A percentile compares a stretch with the other conserved stretches of the same genome.
phyloP scores from a whole-genome alignment of 805 yeast species.

The Wickerhamiella lipophila region DNA sequence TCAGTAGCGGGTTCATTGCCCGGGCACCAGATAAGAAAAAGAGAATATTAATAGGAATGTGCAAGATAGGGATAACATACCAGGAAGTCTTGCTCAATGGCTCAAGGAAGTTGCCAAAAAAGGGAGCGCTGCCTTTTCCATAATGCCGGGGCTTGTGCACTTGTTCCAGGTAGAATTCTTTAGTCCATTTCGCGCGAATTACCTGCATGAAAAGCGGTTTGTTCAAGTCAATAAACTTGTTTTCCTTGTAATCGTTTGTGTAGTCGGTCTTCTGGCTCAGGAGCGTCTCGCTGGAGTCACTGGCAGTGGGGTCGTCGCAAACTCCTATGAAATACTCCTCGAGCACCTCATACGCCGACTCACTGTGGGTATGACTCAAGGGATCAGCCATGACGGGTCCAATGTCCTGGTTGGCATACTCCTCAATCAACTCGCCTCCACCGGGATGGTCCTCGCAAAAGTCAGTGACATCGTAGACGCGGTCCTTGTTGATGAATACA shows the following conservation, averaged over 20 bases:
- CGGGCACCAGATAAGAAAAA: constrained; percentile 49
- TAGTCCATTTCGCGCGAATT: constrained; percentile 57
- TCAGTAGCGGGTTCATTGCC: constrained; percentile 32
- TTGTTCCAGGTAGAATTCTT: constrained; percentile 87
- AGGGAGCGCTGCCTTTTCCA: constrained; percentile 91
- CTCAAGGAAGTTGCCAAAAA: constrained; percentile 90
- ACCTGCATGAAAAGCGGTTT: constrained; percentile 77
- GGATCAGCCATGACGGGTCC: constrained; percentile 69
- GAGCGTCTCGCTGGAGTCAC: constrained; percentile 34
- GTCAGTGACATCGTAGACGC: constrained; percentile 69
- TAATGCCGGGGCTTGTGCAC: constrained; percentile 97
- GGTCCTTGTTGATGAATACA: constrained; percentile 65
- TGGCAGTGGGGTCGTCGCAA: constrained; percentile 60
- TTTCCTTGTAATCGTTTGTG: constrained; percentile 53
- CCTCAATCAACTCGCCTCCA: constrained; percentile 42
- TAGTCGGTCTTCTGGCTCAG: constrained; percentile 71
- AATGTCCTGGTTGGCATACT: constrained; percentile 30
- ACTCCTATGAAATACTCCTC: constrained; percentile 59
- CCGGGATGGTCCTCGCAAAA: constrained; percentile 67
- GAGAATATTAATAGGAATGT: constrained; percentile 72
- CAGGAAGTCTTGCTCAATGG: constrained; percentile 86
- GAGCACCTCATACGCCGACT: constrained; percentile 72
- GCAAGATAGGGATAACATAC: constrained; percentile 78
- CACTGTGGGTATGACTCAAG: constrained; percentile 65
- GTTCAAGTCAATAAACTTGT: constrained; percentile 74